Conservation (phyloP, 2,329 filamentous ascomycete genomes). For the Cladophialophora exuberans region DNA sequence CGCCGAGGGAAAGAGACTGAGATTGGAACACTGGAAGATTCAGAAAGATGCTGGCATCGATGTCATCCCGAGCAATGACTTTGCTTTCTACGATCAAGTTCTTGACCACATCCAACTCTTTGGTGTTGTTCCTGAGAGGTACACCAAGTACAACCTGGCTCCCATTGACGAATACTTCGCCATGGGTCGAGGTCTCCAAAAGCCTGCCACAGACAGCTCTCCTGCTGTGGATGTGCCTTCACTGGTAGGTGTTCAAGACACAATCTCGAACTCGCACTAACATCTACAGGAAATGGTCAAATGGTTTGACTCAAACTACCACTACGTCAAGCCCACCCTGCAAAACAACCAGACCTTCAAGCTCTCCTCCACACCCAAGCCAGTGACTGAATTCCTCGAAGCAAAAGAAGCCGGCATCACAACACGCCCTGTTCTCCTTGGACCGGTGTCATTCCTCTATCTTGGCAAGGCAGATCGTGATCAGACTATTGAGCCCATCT, state of each 20-base stretch:
- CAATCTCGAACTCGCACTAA: slow-evolving; percentile 1
- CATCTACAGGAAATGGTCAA: slow-evolving; percentile 87
- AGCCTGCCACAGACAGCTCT: slow-evolving; percentile 60
- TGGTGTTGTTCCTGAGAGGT: slow-evolving; percentile 88
- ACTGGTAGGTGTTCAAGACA: slow-evolving; percentile 58
- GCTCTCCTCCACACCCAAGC: slow-evolving; percentile 85
- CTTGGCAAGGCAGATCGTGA: slow-evolving; percentile 98
- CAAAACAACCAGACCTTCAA: slow-evolving; percentile 97
- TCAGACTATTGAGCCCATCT: slow-evolving; percentile 89
- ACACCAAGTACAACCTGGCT: slow-evolving; percentile 86
- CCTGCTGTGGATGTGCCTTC: slow-evolving; percentile 79
- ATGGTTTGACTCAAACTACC: slow-evolving; percentile 99
- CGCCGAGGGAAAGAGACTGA: slow-evolving; percentile 93
- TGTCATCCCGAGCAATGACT: slow-evolving; percentile 99
- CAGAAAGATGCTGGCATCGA: slow-evolving; percentile 98
- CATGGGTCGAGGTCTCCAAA: slow-evolving; percentile 99
- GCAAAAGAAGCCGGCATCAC: slow-evolving; percentile 94
- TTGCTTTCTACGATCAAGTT: slow-evolving; percentile 97
- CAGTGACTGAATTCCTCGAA: slow-evolving; percentile 90
- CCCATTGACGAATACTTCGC: slow-evolving; percentile 97
- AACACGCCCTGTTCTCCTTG: slow-evolving; percentile 92
- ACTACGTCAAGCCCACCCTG: slow-evolving; percentile 99
- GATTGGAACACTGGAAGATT: slow-evolving; percentile 98
- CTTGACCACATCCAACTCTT: slow-evolving; percentile 98
- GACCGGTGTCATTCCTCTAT: slow-evolving; percentile 95